These are phyloP conservation scores for Suillus sp. DNA, from an alignment of 768 basidiomycete genomes.

Conservation along the genomic window DNA sequence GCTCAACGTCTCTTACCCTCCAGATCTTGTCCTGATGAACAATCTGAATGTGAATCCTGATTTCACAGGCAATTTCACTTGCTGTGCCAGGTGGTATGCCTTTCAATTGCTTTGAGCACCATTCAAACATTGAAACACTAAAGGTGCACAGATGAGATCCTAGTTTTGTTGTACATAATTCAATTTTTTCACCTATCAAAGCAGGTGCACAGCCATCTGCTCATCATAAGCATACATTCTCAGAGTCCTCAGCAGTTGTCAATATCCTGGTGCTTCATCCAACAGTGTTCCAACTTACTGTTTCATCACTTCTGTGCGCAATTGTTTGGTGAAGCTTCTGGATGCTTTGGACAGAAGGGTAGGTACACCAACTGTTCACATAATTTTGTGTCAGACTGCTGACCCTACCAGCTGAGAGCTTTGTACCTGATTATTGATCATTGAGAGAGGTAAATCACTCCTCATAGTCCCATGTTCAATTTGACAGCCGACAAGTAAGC, in stretches of 20 bases:
- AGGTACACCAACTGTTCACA: slow-evolving; percentile 24
- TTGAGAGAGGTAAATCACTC: slow-evolving; percentile 86
- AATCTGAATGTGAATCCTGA: slow-evolving; percentile 26
- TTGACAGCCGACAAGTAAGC: slow-evolving; percentile 62
- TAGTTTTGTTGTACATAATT: not conserved
- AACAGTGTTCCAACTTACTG: slow-evolving; percentile 68
- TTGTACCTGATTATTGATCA: slow-evolving; percentile 94
- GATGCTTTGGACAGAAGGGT: slow-evolving; percentile 81
- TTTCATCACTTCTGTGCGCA: slow-evolving; percentile 81
- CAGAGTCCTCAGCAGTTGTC: slow-evolving; percentile 71
- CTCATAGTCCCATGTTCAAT: slow-evolving; percentile 83
- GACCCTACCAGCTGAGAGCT: slow-evolving; percentile 67
- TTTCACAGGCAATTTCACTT: slow-evolving; percentile 48
- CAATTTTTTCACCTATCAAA: not conserved
- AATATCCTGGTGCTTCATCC: slow-evolving; percentile 78
- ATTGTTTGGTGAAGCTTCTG: slow-evolving; percentile 82
- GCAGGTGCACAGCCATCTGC: not conserved
- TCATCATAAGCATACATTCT: slow-evolving; percentile 32
- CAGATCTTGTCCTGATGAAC: slow-evolving; percentile 14
- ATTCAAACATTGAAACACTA: not conserved
- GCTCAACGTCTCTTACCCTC: slow-evolving; percentile 29
- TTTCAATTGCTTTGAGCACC: not conserved
- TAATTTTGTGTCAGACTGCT: not conserved
- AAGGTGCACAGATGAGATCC: slow-evolving; percentile 80
- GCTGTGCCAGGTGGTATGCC: slow-evolving; percentile 56